Evolutionary conservation across 768 basidiomycete species (phyloP).

Genomic region (Russula compacta): DNA sequence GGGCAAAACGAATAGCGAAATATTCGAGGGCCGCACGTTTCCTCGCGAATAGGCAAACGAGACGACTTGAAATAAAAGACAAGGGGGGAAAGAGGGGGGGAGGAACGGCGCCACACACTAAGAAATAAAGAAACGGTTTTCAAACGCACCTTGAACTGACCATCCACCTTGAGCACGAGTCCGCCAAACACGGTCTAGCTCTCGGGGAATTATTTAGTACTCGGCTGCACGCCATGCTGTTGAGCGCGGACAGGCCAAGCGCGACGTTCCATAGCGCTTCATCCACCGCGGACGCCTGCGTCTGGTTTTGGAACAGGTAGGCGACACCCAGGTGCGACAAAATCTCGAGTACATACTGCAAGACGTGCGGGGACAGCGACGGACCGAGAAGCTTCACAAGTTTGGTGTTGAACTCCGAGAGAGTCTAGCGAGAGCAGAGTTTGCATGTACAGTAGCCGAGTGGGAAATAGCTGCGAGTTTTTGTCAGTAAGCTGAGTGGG

Average conservation of each 20-base stretch:
- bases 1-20: background rate
- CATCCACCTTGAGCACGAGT: slow-evolving; percentile 70
- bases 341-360: slow-evolving; percentile 66
- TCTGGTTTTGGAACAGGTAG: slow-evolving; percentile 54
- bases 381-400: slow-evolving; percentile 77
- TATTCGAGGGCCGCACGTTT: background rate
- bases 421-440: slow-evolving; percentile 81
- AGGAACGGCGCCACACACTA: no score
- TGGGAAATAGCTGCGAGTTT: slow-evolving; percentile 58
- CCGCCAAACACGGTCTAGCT: slow-evolving; percentile 61
- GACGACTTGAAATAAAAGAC: no score
- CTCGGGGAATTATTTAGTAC: slow-evolving; percentile 45
- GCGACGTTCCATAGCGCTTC: slow-evolving; percentile 67
- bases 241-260: slow-evolving; percentile 14
- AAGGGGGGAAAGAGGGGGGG: no score
- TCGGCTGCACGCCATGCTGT: slow-evolving; percentile 26
- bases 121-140: no score
- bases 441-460: slow-evolving; percentile 86
- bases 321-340: slow-evolving; percentile 72
- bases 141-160: slow-evolving; percentile 62
- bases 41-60: no score
- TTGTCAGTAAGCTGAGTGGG: background rate
- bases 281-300: slow-evolving; percentile 30
- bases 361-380: slow-evolving; percentile 60
- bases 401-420: slow-evolving; percentile 85